Evolutionary conservation across 306 rosid genomes (phyloP).

Genomic region (Cucurbita argyrosperma): DNA sequence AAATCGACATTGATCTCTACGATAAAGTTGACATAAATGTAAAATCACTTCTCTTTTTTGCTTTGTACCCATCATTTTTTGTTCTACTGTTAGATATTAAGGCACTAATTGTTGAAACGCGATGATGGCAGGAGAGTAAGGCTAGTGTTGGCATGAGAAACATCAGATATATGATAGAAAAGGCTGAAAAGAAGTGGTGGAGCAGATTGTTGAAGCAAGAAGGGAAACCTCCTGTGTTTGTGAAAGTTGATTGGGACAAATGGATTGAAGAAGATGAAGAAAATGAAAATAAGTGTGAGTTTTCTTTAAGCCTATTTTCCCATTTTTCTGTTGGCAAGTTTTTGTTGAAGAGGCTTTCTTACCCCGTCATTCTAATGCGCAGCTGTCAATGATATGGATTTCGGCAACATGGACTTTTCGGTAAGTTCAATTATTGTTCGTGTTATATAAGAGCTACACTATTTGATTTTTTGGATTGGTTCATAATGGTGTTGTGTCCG

Average conservation of each 20-base stretch:
- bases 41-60: not conserved
- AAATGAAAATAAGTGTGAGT: conserved; percentile 10
- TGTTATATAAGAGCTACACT: not conserved
- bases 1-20: conserved; percentile 42
- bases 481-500: no score
- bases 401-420: conserved; percentile 34
- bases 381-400: conserved; percentile 39
- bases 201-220: conserved; percentile 42
- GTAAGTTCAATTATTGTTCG: conserved; percentile 16
- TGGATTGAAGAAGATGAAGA: conserved; percentile 84
- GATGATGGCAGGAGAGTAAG: conserved; percentile 39
- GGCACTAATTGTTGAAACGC: not conserved
- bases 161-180: conserved; percentile 35
- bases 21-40: conserved; percentile 46
- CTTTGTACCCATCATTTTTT: not conserved
- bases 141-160: conserved; percentile 38
- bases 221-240: conserved; percentile 43
- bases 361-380: conserved; percentile 4
- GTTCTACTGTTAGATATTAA: not conserved
- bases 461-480: no score
- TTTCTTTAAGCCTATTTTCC: not conserved
- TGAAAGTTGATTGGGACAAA: conserved; percentile 74
- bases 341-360: not conserved
- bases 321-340: not conserved
- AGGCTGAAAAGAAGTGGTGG: conserved; percentile 60